Conservation (phyloP, 2,329 filamentous ascomycete genomes). For the Verticillium dahliae region DNA sequence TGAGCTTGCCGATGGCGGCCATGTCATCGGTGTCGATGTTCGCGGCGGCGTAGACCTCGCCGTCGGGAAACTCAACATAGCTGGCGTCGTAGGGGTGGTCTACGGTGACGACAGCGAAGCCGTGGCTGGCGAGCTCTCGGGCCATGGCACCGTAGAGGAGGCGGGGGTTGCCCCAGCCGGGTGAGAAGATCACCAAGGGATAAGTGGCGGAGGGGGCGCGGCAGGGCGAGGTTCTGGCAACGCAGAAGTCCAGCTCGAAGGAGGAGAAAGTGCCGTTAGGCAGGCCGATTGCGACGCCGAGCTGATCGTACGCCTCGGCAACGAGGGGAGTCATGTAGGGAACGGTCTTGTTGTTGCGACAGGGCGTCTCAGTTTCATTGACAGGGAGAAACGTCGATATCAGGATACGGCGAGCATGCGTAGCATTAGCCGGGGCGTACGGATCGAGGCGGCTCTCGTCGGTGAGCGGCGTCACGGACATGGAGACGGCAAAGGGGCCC, state of each 20-base stretch:
- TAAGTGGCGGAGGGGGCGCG: background rate
- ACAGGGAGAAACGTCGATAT: constrained; percentile 24
- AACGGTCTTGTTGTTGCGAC: constrained; percentile 7
- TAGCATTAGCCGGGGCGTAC: constrained; percentile 14
- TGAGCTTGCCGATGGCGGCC: constrained; percentile 11
- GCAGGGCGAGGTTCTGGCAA: constrained; percentile 1
- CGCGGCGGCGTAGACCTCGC: constrained; percentile 15
- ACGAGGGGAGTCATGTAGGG: constrained; percentile 27
- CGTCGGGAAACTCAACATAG: constrained; percentile 40
- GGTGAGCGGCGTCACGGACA: constrained; percentile 17
- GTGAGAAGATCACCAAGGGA: constrained; percentile 33
- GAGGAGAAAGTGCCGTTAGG: constrained; percentile 20
- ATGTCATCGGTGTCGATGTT: constrained; percentile 14
- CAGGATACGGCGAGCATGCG: constrained; percentile 18
- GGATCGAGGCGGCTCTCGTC: constrained; percentile 23
- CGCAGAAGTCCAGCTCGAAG: constrained; percentile 19
- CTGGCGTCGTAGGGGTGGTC: constrained; percentile 41
- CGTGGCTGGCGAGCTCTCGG: constrained; percentile 36
- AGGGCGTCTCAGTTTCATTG: constrained; percentile 12
- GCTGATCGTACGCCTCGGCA: constrained; percentile 19
- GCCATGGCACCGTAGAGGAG: constrained; percentile 35
- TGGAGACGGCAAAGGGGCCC: constrained; percentile 22
- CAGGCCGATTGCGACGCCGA: constrained; percentile 19
- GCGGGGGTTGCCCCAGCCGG: constrained; percentile 35
- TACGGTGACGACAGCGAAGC: constrained; percentile 37